phyloP scores from a whole-genome alignment of 2,329 filamentous ascomycete genomes.

The Pseudocercospora ulei region DNA sequence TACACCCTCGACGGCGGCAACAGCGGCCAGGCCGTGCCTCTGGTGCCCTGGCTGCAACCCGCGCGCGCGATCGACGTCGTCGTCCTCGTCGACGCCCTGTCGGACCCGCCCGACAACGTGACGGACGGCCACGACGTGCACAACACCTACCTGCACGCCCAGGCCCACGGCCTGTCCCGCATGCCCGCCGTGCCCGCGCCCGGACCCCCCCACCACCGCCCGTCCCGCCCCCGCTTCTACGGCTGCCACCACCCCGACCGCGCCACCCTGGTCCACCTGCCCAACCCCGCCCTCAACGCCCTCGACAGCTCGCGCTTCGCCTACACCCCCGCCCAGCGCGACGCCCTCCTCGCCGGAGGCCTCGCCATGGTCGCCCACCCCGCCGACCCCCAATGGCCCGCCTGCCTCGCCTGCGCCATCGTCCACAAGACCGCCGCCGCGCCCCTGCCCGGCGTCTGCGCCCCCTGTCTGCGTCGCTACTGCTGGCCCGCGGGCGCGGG shows the following conservation, averaged over 20 bases:
- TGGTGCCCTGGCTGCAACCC: slow-evolving; percentile 46
- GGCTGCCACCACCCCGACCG: slow-evolving; percentile 44
- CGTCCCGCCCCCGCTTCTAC: slow-evolving; percentile 54
- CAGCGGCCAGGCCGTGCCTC: slow-evolving; percentile 45
- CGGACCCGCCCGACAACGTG: slow-evolving; percentile 50
- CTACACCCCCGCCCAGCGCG: too few species aligned
- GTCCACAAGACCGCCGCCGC: too few species aligned
- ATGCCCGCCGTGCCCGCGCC: slow-evolving; percentile 53
- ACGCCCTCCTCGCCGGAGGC: too few species aligned
- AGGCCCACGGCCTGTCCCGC: slow-evolving; percentile 44
- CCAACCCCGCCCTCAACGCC: too few species aligned
- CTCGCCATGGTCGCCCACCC: too few species aligned
- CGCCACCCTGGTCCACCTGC: slow-evolving; percentile 40
- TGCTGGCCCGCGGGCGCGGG: too few species aligned
- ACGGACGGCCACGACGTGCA: slow-evolving; percentile 53
- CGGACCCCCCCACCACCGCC: slow-evolving; percentile 45
- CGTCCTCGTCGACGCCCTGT: slow-evolving; percentile 55
- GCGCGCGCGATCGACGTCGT: slow-evolving; percentile 51
- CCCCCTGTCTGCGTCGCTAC: too few species aligned
- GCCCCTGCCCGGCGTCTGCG: too few species aligned
- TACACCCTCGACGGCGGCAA: slow-evolving; percentile 46
- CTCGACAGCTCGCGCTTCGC: too few species aligned
- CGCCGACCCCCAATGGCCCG: too few species aligned
- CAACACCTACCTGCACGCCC: slow-evolving; percentile 50
- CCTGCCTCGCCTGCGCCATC: too few species aligned